These are phyloP conservation scores for Echium plantagineum DNA, from an alignment of 257 asterid species.

Conservation along the genomic window DNA sequence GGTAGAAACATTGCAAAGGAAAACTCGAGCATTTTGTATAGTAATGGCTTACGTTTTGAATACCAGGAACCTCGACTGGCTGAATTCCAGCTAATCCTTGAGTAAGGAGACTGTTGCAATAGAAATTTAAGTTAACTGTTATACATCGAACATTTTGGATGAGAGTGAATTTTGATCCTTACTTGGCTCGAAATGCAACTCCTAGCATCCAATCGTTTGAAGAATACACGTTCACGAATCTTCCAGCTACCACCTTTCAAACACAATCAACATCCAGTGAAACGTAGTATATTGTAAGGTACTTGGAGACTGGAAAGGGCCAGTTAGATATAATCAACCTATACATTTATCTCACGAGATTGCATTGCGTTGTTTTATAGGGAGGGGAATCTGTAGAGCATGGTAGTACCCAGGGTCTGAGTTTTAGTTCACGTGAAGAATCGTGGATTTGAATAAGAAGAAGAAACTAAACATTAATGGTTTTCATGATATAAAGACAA, in stretches of 20 bases:
- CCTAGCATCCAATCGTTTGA: slow-evolving; percentile 97
- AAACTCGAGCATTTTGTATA: neutral
- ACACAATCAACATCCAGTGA: neutral
- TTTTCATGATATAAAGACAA: neutral
- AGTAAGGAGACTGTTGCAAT: slow-evolving; percentile 70
- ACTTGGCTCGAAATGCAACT: slow-evolving; percentile 90
- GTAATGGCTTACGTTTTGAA: slow-evolving; percentile 53
- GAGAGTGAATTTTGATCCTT: slow-evolving; percentile 12
- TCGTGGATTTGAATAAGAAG: neutral
- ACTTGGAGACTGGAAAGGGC: neutral
- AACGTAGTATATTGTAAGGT: neutral
- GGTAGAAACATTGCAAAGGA: neutral
- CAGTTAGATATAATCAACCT: neutral
- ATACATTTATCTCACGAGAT: neutral
- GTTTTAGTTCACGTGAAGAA: neutral
- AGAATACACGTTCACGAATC: slow-evolving; percentile 76
- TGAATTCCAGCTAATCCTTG: slow-evolving; percentile 97
- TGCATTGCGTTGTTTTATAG: neutral
- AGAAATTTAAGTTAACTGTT: slow-evolving; percentile 4
- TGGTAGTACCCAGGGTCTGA: too few relatives aligned
- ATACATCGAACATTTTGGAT: neutral
- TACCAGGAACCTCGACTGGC: slow-evolving; percentile 73
- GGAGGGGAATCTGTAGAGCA: too few relatives aligned
- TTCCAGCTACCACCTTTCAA: slow-evolving; percentile 81
- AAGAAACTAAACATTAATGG: neutral